Percentiles rank a stretch among this genome's conserved stretches.
Conservation (phyloP, 345 rosid genomes). For the Firmiana major region DNA sequence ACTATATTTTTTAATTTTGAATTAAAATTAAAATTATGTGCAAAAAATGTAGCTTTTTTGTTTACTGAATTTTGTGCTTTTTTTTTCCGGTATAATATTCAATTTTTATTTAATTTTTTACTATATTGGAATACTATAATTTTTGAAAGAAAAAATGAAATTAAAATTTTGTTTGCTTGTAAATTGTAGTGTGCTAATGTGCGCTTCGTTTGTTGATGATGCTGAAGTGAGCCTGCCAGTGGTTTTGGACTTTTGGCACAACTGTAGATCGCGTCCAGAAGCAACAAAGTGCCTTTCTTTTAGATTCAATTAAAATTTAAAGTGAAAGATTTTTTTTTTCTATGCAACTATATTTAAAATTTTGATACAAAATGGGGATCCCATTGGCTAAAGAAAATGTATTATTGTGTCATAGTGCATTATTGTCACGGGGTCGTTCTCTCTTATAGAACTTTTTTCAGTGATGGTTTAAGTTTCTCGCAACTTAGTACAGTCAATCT, state of each 20-base stretch:
- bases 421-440: too few relatives aligned
- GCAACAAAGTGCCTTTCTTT: neutral
- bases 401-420: neutral
- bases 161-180: neutral
- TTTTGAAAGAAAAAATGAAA: neutral
- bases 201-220: neutral
- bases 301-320: neutral
- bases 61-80: neutral
- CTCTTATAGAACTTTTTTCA: too few relatives aligned
- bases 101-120: neutral
- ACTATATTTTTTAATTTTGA: neutral
- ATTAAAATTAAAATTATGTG: neutral
- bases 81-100: neutral
- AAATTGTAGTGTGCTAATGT: neutral
- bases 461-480: too few relatives aligned
- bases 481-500: too few relatives aligned
- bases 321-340: neutral
- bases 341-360: neutral
- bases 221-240: neutral
- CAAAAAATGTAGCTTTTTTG: constrained; percentile 1
- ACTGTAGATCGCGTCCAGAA: neutral
- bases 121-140: neutral
- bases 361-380: neutral
- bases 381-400: neutral
- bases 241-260: neutral